Percentiles rank a stretch among this genome's conserved stretches.
Conservation (phyloP, 371 early-diverging fungal species). For the Funneliformis caledonium region DNA sequence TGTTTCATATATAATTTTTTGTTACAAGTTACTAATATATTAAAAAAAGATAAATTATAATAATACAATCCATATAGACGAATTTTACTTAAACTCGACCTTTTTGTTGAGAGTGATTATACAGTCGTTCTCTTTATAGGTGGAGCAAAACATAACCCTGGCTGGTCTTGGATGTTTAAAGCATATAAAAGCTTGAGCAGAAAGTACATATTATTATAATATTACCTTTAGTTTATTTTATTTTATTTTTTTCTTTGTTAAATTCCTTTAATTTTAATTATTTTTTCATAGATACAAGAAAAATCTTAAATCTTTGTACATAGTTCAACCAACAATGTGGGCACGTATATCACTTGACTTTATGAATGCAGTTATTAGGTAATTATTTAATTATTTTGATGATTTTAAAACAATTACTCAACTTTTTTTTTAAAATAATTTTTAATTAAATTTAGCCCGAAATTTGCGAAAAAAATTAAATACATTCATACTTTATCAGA, state of each 20-base stretch:
- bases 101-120: constrained; percentile 87
- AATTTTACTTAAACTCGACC: constrained; percentile 57
- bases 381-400: constrained; percentile 48
- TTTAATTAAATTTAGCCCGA: constrained; percentile 67
- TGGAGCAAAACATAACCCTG: constrained; percentile 76
- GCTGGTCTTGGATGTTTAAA: constrained; percentile 83
- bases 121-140: constrained; percentile 85
- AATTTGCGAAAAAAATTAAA: constrained; percentile 87
- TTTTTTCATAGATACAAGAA: constrained; percentile 76
- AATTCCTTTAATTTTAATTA: neutral
- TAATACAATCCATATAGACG: constrained; percentile 43
- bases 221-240: neutral
- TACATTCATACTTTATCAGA: constrained; percentile 77
- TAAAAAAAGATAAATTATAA: neutral
- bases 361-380: constrained; percentile 77
- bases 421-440: constrained; percentile 6
- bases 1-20: constrained; percentile 23
- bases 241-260: neutral
- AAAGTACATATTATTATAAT: constrained; percentile 54
- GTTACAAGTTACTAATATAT: neutral
- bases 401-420: neutral
- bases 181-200: constrained; percentile 81
- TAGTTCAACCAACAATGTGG: constrained; percentile 86
- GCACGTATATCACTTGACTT: constrained; percentile 67
- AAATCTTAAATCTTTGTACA: constrained; percentile 87